Percentiles rank a stretch among this genome's conserved stretches.
phyloP scores from a whole-genome alignment of 495 filamentous ascomycete genomes.

The Daldinia vernicosa region DNA sequence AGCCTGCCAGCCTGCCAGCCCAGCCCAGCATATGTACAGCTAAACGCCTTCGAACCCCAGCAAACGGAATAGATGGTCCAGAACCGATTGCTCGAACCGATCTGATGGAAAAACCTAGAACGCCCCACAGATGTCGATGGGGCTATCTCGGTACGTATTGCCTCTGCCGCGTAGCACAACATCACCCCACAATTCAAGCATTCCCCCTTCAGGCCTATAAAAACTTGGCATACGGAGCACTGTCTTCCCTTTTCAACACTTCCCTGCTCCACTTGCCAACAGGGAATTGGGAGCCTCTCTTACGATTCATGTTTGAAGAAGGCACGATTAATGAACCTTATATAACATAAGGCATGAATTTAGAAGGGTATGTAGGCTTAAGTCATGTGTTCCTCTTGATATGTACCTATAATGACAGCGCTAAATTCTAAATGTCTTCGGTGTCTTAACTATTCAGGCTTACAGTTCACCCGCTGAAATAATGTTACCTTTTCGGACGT shows the following conservation, averaged over 20 bases:
- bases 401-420: neutral
- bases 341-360: neutral
- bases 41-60: neutral
- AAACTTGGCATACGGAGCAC: slow-evolving; percentile 16
- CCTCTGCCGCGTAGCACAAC: slow-evolving; percentile 17
- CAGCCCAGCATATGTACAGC: neutral
- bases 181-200: slow-evolving; percentile 34
- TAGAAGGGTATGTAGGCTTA: neutral
- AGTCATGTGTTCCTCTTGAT: neutral
- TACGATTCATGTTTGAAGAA: neutral
- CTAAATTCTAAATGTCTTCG: neutral
- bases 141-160: slow-evolving; percentile 3
- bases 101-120: slow-evolving; percentile 13
- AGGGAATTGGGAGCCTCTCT: neutral
- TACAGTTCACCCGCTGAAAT: no score
- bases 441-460: neutral
- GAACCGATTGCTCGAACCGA: slow-evolving; percentile 10
- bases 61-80: slow-evolving; percentile 7
- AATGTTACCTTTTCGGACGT: no score
- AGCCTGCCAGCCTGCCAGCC: neutral
- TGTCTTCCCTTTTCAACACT: neutral
- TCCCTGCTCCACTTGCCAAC: neutral
- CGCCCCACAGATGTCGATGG: neutral
- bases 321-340: neutral
- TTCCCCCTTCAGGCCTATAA: slow-evolving; percentile 9